Evolutionary conservation across 208 protist genomes (phyloP), one percentile per base, ranked within the genome.

Genomic region (Leishmania turanica): DNA sequence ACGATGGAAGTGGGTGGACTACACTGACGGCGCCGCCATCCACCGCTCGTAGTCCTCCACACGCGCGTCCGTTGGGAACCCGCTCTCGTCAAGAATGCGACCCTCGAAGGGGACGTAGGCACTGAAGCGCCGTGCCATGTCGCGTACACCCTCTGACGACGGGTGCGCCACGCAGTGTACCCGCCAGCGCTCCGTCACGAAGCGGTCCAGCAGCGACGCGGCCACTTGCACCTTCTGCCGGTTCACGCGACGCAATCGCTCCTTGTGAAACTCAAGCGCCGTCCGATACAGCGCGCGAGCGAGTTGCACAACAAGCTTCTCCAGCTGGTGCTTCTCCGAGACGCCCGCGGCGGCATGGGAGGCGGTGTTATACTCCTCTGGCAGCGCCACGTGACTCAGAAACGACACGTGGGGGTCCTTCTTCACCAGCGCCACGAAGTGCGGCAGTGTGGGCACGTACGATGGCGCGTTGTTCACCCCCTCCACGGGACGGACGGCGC

Each of bases 1-100:
- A 51, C 40, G 24, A 37, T 34, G 37, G 21, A 51, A 31, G 9
- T 1, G 8, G 9, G 19, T 7, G 6, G 21, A 21, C 72, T 51
- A 72, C 34, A 45, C 69, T 6, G 83, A 45, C 27, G 79, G 86
- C 3, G 93, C 62, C 2, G 87, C 88, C 94, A 96, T 97, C 94
- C 92, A 97, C 2, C 94, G 88, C 54, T 81, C 71, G 75, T 96
- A 97, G 85, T 97, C 94, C 34, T 96, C 94, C 7, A 90, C 78
- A 21, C 92, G 90, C 15, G 92, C 94, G 45, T 95, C 91, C 3
- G 91, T 96, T 2, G 89, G 80, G 82, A 96, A 96, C 42, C 94
- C 94, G 62, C 70, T 86, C 56, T 90, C 88, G 81, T 96, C 89
- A 34, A 95, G 71, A 31, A 87, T 84, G 47, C 94, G 90, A 7